Base-by-base conservation (phyloP, 2,329 filamentous ascomycete genomes). In the Didymella glomerata region DNA sequence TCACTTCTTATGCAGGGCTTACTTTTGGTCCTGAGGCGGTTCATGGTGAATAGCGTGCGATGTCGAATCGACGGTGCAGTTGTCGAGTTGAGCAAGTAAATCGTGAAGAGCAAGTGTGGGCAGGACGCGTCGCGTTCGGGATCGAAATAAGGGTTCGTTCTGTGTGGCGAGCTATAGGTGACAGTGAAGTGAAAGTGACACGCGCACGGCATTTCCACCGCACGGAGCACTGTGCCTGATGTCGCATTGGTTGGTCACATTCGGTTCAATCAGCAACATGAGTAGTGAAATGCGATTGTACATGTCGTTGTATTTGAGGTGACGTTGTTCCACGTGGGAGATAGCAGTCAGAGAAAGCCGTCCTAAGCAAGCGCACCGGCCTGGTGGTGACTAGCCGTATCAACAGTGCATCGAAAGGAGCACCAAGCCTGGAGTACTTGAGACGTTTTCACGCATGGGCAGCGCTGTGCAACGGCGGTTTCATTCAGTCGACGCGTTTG, bases 11-110 rank as follows among this genome's bases (percentile, higher is more conserved):
- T 16, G 46, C 42, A n/a, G 11, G 27, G 28, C 52, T 20, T 65
- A 64, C 68, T 64, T 63, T 67, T 68, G 20, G 36, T 48, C 48
- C 62, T 66, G 34, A 71, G 58, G 18, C 54, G 64, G 47, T 67
- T 67, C 68, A 68, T 69, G 4, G 11, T 62, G 44, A 9, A 27
- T 9, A 48, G 7, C 1, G 18, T 4, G 42, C n/a, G 16, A 25
- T 3, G 10, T n/a, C 44, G 40, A 13, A 18, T 3, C 7, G 22
- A 24, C 6, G 30, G 20, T 24, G 13, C 5, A 9, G 27, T 9
- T 13, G 2, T 25, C 2, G 9, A n/a, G 4, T 25, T n/a, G 20
- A 38, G 16, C 16, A 13, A 24, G 10, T 11, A 22, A 8, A 25
- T 11, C 4, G 22, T 14, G 34, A 11, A 14, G 6, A 4, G 44